Percentiles rank a stretch among this genome's conserved stretches.
phyloP scores from a whole-genome alignment of 257 asterid species.

The Echium plantagineum region DNA sequence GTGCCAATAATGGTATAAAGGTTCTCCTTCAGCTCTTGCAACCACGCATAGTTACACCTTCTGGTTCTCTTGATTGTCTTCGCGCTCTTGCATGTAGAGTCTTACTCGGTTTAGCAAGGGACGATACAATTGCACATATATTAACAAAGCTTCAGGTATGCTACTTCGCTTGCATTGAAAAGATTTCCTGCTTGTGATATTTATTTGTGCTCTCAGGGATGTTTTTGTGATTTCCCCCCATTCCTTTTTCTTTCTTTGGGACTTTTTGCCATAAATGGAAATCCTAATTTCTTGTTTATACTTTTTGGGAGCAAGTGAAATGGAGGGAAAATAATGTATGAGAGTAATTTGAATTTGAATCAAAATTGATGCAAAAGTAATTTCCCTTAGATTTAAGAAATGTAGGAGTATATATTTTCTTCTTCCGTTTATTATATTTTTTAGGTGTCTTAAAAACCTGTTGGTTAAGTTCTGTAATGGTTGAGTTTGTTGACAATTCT shows the following conservation, averaged over 20 bases:
- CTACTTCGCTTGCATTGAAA: background rate
- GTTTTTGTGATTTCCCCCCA: too few relatives aligned
- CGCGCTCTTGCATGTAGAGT: conserved; percentile 99
- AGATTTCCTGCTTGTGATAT: background rate
- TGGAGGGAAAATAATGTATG: too few relatives aligned
- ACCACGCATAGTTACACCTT: conserved; percentile 82
- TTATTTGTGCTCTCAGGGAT: background rate
- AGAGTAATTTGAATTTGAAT: too few relatives aligned
- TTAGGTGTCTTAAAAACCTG: background rate
- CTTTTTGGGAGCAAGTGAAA: too few relatives aligned
- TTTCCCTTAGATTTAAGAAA: too few relatives aligned
- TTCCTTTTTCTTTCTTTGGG: too few relatives aligned
- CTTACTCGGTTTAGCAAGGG: conserved; percentile 98
- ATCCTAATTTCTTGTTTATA: too few relatives aligned
- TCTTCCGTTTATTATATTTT: background rate
- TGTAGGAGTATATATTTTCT: too few relatives aligned
- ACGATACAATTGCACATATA: conserved; percentile 94
- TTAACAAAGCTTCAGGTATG: conserved; percentile 90
- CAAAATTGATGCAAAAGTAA: too few relatives aligned
- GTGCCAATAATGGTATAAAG: conserved; percentile 91
- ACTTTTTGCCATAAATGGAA: too few relatives aligned
- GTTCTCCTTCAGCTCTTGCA: conserved; percentile 98
- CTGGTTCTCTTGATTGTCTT: conserved; percentile 94
- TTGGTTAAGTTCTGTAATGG: too few relatives aligned
- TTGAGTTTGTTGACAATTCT: too few relatives aligned